A percentile compares a stretch with the other conserved stretches of the same genome.
phyloP scores from a whole-genome alignment of 2,329 filamentous ascomycete genomes.

The Penicillium brasilianum region DNA sequence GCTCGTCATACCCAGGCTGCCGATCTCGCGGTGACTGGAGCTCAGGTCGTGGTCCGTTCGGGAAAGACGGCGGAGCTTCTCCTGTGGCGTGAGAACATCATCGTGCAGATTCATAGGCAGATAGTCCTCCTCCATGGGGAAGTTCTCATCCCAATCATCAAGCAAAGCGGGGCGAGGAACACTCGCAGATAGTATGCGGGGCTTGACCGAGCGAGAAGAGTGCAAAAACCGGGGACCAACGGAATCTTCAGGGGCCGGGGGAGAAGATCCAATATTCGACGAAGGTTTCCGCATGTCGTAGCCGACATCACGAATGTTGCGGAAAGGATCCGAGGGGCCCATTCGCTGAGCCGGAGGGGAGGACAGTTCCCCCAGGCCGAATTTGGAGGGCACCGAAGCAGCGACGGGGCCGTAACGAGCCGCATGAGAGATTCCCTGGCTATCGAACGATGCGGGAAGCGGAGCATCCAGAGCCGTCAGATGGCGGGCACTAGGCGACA shows the following conservation, averaged over 20 bases:
- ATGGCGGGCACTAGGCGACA: slow-evolving; percentile 73
- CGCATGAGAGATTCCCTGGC: slow-evolving; percentile 90
- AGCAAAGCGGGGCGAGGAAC: slow-evolving; percentile 58
- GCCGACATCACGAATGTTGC: slow-evolving; percentile 67
- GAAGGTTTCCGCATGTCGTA: slow-evolving; percentile 71
- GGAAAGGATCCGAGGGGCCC: slow-evolving; percentile 66
- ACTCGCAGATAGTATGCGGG: slow-evolving; percentile 65
- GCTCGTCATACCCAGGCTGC: slow-evolving; percentile 56
- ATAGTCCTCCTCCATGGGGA: slow-evolving; percentile 87
- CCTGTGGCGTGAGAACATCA: slow-evolving; percentile 66
- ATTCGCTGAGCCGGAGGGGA: slow-evolving; percentile 76
- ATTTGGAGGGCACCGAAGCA: slow-evolving; percentile 89
- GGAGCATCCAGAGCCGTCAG: slow-evolving; percentile 95
- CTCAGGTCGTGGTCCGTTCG: slow-evolving; percentile 60
- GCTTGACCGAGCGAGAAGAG: slow-evolving; percentile 67
- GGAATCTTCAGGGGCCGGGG: slow-evolving; percentile 68
- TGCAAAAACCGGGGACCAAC: slow-evolving; percentile 68
- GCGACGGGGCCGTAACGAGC: slow-evolving; percentile 89
- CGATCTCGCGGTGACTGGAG: slow-evolving; percentile 54
- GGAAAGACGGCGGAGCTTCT: slow-evolving; percentile 64
- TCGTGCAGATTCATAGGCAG: slow-evolving; percentile 73
- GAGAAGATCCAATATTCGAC: slow-evolving; percentile 60
- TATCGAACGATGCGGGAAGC: slow-evolving; percentile 92
- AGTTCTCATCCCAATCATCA: slow-evolving; percentile 67
- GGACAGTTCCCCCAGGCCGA: slow-evolving; percentile 74